Percentiles rank a stretch among this genome's conserved stretches.
Conservation (phyloP, 352 stramenopile genomes). For the Paralagenidium karlingii region DNA sequence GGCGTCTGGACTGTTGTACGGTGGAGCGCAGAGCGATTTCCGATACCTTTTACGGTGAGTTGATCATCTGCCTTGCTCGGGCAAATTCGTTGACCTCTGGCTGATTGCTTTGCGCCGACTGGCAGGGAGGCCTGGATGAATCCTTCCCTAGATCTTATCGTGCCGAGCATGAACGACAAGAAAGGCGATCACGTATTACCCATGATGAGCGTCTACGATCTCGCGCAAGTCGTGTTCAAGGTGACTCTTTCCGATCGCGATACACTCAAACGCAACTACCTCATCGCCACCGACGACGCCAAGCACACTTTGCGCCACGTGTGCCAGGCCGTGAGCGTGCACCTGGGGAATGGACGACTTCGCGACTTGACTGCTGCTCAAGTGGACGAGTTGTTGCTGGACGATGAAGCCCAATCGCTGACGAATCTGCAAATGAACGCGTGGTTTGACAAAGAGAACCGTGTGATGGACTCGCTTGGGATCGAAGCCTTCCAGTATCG, state of each 20-base stretch:
- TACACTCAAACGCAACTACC: conserved; percentile 34
- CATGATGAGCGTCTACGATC: conserved; percentile 76
- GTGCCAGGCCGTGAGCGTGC: conserved; percentile 38
- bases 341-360: conserved; percentile 35
- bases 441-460: conserved; percentile 30
- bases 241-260: conserved; percentile 15
- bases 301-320: conserved; percentile 45
- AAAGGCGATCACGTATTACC: conserved; percentile 54
- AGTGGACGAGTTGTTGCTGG: conserved; percentile 37
- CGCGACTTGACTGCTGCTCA: conserved; percentile 25
- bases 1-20: conserved; percentile 62
- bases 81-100: background rate
- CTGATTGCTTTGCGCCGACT: too few species aligned
- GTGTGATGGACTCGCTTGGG: conserved; percentile 7
- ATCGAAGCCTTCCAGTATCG: conserved; percentile 3
- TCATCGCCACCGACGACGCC: conserved; percentile 49
- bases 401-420: conserved; percentile 16
- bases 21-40: conserved; percentile 53
- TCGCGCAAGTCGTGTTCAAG: conserved; percentile 37
- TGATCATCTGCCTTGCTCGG: conserved; percentile 2
- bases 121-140: conserved; percentile 62
- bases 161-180: conserved; percentile 26
- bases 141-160: conserved; percentile 29
- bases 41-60: conserved; percentile 57
- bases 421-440: conserved; percentile 59